Evolutionary conservation across 257 asterid species (phyloP), one percentile per base, ranked within the genome.

Genomic region (Solanum peruvianum): DNA sequence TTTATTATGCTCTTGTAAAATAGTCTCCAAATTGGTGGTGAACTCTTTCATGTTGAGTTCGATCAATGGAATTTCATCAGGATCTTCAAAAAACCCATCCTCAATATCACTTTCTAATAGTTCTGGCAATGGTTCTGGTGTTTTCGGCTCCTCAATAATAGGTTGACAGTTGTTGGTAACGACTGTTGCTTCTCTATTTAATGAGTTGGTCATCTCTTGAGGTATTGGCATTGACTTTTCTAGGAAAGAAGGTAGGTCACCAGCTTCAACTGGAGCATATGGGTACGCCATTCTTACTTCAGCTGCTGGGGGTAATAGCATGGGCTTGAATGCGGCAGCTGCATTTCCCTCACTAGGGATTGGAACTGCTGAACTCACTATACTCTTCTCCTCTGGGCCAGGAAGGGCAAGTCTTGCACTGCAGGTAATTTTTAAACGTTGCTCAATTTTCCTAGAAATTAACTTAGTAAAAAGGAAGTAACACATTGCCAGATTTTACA

Each of bases 351-450:
- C 27, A 15, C 60, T 72, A 69, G 84, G 60, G 83, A 73, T 33
- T 8, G 84, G 87, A 71, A 71, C 72, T 49, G 72, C 44, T 37
- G 87, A 72, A 73, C 87, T 73, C 67, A 86, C 87, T 78, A 86
- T 86, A 72, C 84, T 60, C 82, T 73, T 86, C 84, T 71, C 87
- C 76, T 86, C 84, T 86, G 84, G 87, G 18, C 84, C 84, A 4
- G 87, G 87, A 73, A 97, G 98, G 87, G 98, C 92, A 76, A 95
- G 97, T 90, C 99, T 93, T 87, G 98, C 95, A 84, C 99, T 97
- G 99, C 94, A 93, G 81, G 88, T 83, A 77, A 85, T 27, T 62
- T 31, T 87, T 60, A 81, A 81, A 49, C 2, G n/a, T 49, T 31
- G 13, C 31, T 81, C 70, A 81, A 39, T 81, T 81, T 52, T 80